Evolutionary conservation across 768 basidiomycete genomes (phyloP).

Genomic region (Suillus variegatus): DNA sequence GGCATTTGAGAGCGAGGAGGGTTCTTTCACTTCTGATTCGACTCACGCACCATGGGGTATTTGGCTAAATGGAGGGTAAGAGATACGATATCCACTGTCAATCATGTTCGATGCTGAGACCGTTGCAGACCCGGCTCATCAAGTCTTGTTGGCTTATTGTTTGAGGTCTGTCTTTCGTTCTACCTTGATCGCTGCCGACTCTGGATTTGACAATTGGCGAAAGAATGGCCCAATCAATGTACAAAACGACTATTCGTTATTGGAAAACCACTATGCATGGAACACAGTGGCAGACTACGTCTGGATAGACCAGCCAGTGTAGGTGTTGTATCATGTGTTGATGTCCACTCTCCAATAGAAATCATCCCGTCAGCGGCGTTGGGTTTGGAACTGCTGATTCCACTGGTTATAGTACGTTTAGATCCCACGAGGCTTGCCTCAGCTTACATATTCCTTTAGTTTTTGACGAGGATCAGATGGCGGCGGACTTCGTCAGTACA

Average conservation of each 20-base stretch:
- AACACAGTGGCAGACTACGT: slow-evolving; percentile 62
- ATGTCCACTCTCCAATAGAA: slow-evolving; percentile 2
- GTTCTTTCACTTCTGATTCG: slow-evolving; percentile 51
- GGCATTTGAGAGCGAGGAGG: slow-evolving; percentile 56
- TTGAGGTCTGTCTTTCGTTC: slow-evolving; percentile 50
- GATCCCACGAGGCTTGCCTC: not conserved
- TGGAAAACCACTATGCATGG: slow-evolving; percentile 59
- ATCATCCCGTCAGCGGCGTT: slow-evolving; percentile 42
- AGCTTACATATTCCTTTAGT: slow-evolving; percentile 33
- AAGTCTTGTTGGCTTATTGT: slow-evolving; percentile 62
- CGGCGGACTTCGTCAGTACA: slow-evolving; percentile 43
- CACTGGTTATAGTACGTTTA: slow-evolving; percentile 54
- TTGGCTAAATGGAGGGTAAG: slow-evolving; percentile 75
- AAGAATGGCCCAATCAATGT: slow-evolving; percentile 75
- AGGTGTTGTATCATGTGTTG: slow-evolving; percentile 12
- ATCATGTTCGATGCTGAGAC: slow-evolving; percentile 2
- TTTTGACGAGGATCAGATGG: slow-evolving; percentile 67
- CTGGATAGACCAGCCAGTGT: slow-evolving; percentile 76
- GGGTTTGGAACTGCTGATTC: slow-evolving; percentile 69
- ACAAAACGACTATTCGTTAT: slow-evolving; percentile 47
- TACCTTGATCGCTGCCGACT: not conserved
- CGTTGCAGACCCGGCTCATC: slow-evolving; percentile 62
- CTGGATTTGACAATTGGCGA: not conserved
- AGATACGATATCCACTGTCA: not conserved
- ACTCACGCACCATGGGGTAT: slow-evolving; percentile 64